Conservation (phyloP, 345 rosid species). For the Streptanthus diversifolius region DNA sequence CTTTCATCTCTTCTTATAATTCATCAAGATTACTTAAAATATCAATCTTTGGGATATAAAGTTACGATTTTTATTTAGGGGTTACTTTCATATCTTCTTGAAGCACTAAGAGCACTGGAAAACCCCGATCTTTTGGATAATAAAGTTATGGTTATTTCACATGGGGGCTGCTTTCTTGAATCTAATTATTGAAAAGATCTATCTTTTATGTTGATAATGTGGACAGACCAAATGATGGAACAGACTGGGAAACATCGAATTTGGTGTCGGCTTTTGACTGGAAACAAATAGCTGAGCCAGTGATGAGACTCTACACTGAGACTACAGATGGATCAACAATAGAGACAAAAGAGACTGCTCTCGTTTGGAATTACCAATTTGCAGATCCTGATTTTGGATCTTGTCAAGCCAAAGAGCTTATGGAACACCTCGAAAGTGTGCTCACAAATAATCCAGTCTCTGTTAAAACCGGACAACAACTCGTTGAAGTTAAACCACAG, state of each 20-base stretch:
- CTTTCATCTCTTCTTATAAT: background rate
- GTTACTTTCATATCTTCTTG: background rate
- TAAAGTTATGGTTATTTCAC: conserved; percentile 6
- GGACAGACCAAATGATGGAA: conserved; percentile 56
- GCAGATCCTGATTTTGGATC: conserved; percentile 97
- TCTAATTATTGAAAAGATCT: background rate
- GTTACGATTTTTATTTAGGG: background rate
- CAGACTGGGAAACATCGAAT: conserved; percentile 75
- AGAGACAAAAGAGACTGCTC: conserved; percentile 83
- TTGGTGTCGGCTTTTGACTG: conserved; percentile 67
- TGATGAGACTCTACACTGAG: conserved; percentile 84
- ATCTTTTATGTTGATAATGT: conserved; percentile 1
- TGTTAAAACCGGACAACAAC: conserved; percentile 80
- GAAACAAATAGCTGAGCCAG: conserved; percentile 96
- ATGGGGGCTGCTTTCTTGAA: background rate
- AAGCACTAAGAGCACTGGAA: background rate
- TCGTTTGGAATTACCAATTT: conserved; percentile 77
- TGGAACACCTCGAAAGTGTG: conserved; percentile 92
- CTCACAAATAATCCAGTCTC: conserved; percentile 89
- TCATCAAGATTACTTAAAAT: background rate
- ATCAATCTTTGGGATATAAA: background rate
- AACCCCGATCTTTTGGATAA: background rate
- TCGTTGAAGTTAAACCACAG: conserved; percentile 98
- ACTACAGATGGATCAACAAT: conserved; percentile 95
- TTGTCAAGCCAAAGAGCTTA: conserved; percentile 96